Base-by-base conservation (phyloP, 2,329 filamentous ascomycete species). In the Kalmusia sp. region DNA sequence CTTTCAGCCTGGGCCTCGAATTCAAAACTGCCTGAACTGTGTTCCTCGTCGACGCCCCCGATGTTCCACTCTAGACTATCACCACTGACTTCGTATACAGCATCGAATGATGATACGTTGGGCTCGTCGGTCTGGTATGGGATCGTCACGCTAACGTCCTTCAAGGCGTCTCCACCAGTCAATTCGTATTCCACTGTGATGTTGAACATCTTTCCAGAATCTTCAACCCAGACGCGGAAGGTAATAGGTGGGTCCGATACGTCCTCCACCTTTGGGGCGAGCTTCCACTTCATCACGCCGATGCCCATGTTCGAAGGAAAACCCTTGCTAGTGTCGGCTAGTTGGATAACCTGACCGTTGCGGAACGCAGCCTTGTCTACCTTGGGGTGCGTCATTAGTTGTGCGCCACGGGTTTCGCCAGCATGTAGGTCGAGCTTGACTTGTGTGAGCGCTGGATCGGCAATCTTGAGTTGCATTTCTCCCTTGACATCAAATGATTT, bases 161-260 rank as follows among this genome's bases (percentile, higher is more conserved):
- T 89, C 54, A 99, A 80, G 11, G 85, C 77, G 61, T 93, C 90
- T 2, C 86, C 83, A 46, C 92, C 91, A 0, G 90, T 93, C 54
- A 96, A 84, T 75, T 99, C 95, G 73, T 98, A 99, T 76, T 98
- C 95, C 28, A 98, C 86, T 1, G 93, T 99, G 70, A 99, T 86
- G 61, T 90, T 96, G 76, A 89, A 96, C 67, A 88, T 92, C 71
- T 87, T 86, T 19, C 86, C 84, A 41, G 91, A 89, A 76, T 93
- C 92, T 77, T 96, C 97, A 55, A 96, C 91, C 95, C 95, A 99
- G 31, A 97, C 93, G 2, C 92, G 97, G 75, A 99, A 98, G 31
- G 90, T 95, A 68, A 99, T 95, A 6, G 95, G 95, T 31, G 96
- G 87, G 49, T 93, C 86, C 57, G 87, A 87, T 30, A 89, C 77